phyloP scores from a whole-genome alignment of 371 early-diverging fungal genomes.

The Amoeboradix gromovi region DNA sequence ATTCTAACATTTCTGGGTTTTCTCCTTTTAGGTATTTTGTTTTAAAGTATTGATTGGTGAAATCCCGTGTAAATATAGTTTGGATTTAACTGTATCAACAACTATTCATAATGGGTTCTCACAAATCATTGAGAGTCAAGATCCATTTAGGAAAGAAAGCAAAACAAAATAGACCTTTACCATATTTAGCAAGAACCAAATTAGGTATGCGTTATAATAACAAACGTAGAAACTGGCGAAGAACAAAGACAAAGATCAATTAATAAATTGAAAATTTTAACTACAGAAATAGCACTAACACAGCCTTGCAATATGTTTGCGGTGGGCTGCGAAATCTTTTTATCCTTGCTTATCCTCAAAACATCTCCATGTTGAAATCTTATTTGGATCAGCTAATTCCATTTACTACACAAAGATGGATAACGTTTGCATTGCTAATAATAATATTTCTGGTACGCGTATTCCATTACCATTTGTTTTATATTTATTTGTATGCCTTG shows the following conservation, averaged over 20 bases:
- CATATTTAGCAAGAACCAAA: constrained; percentile 75
- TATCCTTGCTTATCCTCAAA: too few relatives aligned
- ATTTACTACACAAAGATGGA: not conserved
- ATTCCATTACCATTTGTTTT: not conserved
- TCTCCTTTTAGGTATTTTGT: not conserved
- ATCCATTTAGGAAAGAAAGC: constrained; percentile 85
- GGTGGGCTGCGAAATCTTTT: too few relatives aligned
- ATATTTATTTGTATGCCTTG: constrained; percentile 18
- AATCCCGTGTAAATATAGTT: not conserved
- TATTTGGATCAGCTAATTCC: not conserved
- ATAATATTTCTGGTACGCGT: not conserved
- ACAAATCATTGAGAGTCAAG: constrained; percentile 83
- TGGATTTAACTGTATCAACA: too few relatives aligned
- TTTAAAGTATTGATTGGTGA: not conserved
- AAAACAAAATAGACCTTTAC: constrained; percentile 93
- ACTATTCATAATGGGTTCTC: not conserved
- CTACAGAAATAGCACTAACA: too few relatives aligned
- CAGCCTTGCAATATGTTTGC: too few relatives aligned
- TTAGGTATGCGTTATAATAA: constrained; percentile 78
- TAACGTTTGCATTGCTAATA: not conserved
- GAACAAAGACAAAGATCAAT: constrained; percentile 37
- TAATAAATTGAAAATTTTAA: not conserved
- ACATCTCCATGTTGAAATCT: not conserved
- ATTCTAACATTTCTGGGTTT: too few relatives aligned
- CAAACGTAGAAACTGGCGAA: constrained; percentile 95